phyloP scores from a whole-genome alignment of 257 asterid species.

The Apocynum venetum region DNA sequence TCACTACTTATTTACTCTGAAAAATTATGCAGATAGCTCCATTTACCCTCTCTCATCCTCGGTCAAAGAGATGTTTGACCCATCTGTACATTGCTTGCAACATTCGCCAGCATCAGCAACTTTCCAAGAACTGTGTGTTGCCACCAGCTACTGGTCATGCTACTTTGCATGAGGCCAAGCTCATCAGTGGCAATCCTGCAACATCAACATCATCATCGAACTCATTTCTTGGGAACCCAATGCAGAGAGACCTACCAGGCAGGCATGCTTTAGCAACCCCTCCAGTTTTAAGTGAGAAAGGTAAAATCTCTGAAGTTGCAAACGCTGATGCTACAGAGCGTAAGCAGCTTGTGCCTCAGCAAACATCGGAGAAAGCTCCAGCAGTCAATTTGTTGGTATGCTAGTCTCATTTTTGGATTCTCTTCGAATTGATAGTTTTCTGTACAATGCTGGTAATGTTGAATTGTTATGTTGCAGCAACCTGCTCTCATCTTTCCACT shows the following conservation, averaged over 20 bases:
- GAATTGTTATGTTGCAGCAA: slow-evolving; percentile 24
- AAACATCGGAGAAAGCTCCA: slow-evolving; percentile 31
- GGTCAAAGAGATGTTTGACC: slow-evolving; percentile 45
- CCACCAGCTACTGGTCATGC: slow-evolving; percentile 31
- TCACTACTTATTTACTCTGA: background rate
- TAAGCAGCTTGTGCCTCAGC: slow-evolving; percentile 35
- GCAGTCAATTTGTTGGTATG: slow-evolving; percentile 42
- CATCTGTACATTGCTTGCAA: slow-evolving; percentile 49
- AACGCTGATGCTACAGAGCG: slow-evolving; percentile 16
- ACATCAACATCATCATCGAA: slow-evolving; percentile 20
- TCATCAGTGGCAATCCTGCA: slow-evolving; percentile 20
- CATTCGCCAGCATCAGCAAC: slow-evolving; percentile 44
- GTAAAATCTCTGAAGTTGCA: slow-evolving; percentile 34
- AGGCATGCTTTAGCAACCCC: slow-evolving; percentile 17
- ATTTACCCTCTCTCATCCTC: slow-evolving; percentile 38
- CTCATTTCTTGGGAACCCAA: slow-evolving; percentile 21
- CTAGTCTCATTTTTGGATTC: background rate
- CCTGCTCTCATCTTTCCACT: slow-evolving; percentile 34
- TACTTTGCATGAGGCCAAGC: slow-evolving; percentile 24
- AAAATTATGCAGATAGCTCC: slow-evolving; percentile 39
- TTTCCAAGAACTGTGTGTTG: slow-evolving; percentile 27
- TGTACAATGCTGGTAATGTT: background rate
- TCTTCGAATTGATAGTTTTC: background rate
- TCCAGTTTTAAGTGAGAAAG: slow-evolving; percentile 23
- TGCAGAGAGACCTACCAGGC: slow-evolving; percentile 25